These are phyloP conservation scores for Vanderwaltozyma tropicalis DNA, from an alignment of 805 yeast genomes.

Conservation along the genomic window DNA sequence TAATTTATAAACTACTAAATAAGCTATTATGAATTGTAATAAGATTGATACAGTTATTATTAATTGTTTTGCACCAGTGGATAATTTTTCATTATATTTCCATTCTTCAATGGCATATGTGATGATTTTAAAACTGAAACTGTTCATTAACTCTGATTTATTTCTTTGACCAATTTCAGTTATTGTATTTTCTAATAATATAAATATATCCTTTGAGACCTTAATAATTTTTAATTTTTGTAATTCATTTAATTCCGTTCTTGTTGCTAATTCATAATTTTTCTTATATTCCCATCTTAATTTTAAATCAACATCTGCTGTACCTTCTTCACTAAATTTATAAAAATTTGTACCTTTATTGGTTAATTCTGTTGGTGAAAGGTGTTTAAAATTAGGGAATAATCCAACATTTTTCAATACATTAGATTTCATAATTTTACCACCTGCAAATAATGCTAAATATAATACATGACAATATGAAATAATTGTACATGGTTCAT, in stretches of 20 bases:
- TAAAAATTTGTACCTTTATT: conserved; percentile 57
- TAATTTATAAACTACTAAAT: conserved; percentile 5
- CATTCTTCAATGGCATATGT: conserved; percentile 27
- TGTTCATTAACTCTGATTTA: conserved; percentile 43
- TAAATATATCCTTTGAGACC: conserved; percentile 57
- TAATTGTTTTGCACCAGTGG: conserved; percentile 2
- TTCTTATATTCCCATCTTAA: conserved; percentile 60
- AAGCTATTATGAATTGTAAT: conserved; percentile 6
- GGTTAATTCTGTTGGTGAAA: conserved; percentile 52
- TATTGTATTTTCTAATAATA: conserved; percentile 49
- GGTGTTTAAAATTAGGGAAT: conserved; percentile 64
- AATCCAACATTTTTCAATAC: conserved; percentile 56
- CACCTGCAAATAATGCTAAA: conserved; percentile 81
- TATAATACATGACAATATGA: conserved; percentile 83
- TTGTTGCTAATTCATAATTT: conserved; percentile 67
- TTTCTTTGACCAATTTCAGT: conserved; percentile 61
- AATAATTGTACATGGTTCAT: conserved; percentile 59
- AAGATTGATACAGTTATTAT: conserved; percentile 4
- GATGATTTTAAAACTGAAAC: conserved; percentile 43
- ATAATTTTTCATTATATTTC: conserved; percentile 19
- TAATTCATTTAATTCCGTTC: conserved; percentile 56
- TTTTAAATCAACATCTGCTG: conserved; percentile 14
- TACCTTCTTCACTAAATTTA: conserved; percentile 38
- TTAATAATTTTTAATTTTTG: conserved; percentile 62
- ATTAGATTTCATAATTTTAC: conserved; percentile 58